phyloP scores from a whole-genome alignment of 23 red algal species.

The Gracilaria caudata region DNA sequence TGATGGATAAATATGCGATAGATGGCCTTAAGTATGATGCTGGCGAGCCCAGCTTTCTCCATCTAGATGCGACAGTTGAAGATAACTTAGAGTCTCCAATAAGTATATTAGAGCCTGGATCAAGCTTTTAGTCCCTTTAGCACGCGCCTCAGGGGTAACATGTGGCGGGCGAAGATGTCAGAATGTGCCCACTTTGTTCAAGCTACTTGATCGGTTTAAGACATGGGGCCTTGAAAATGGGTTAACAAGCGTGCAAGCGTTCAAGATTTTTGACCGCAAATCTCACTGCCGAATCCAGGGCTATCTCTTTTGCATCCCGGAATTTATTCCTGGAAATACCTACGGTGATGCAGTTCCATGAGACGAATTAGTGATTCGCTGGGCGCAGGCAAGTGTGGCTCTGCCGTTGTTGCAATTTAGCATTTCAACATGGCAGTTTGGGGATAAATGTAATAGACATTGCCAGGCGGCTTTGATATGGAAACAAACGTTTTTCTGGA shows the following conservation, averaged over 20 bases:
- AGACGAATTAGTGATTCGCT: slow-evolving; percentile 84
- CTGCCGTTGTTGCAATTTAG: slow-evolving; percentile 92
- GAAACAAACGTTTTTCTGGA: slow-evolving; percentile 64
- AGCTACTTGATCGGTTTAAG: slow-evolving; percentile 86
- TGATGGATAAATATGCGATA: slow-evolving; percentile 74
- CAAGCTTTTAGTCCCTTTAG: slow-evolving; percentile 57
- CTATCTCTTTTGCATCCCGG: slow-evolving; percentile 88
- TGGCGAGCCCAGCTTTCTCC: slow-evolving; percentile 89
- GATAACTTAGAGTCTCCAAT: slow-evolving; percentile 54
- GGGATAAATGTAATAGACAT: slow-evolving; percentile 47
- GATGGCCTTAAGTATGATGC: slow-evolving; percentile 98
- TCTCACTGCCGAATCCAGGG: slow-evolving; percentile 79
- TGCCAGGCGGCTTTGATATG: slow-evolving; percentile 59
- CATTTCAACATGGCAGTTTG: slow-evolving; percentile 78
- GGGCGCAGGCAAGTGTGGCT: slow-evolving; percentile 84
- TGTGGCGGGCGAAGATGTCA: slow-evolving; percentile 72
- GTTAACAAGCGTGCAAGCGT: slow-evolving; percentile 72
- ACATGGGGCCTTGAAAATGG: slow-evolving; percentile 88
- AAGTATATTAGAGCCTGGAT: slow-evolving; percentile 86
- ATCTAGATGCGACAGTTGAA: slow-evolving; percentile 40
- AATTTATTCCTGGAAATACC: slow-evolving; percentile 89
- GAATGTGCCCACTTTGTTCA: slow-evolving; percentile 68
- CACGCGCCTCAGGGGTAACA: slow-evolving; percentile 74
- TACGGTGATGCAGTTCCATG: slow-evolving; percentile 79
- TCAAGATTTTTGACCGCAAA: slow-evolving; percentile 79